Evolutionary conservation across 306 rosid species (phyloP).

Genomic region (Dryas drummondii): DNA sequence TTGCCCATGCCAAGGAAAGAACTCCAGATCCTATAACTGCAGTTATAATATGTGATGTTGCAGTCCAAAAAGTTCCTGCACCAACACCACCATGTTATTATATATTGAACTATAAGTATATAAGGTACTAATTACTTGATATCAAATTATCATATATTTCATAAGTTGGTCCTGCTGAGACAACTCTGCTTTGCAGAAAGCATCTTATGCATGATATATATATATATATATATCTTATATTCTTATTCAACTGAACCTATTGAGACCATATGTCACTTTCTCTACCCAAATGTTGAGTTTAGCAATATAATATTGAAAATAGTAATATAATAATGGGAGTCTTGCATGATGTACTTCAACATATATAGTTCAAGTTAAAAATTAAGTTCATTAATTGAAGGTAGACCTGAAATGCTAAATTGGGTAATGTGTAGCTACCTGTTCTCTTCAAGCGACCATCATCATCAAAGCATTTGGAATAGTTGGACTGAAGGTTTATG

Average conservation of each 20-base stretch:
- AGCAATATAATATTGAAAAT: not conserved
- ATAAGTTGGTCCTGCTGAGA: not conserved
- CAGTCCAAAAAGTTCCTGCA: conserved; percentile 75
- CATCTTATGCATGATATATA: no score
- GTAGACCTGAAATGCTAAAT: not conserved
- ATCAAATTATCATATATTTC: not conserved
- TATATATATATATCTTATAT: no score
- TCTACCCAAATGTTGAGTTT: not conserved
- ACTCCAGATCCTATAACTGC: conserved; percentile 83
- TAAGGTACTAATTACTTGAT: not conserved
- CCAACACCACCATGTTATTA: conserved; percentile 4
- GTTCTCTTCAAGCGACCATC: conserved; percentile 83
- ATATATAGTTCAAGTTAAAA: not conserved
- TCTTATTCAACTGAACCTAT: not conserved
- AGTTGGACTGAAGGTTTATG: conserved; percentile 44
- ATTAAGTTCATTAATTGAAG: not conserved
- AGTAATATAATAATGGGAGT: not conserved
- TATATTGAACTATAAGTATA: not conserved
- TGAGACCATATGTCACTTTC: not conserved
- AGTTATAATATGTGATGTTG: conserved; percentile 69
- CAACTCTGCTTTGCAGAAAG: no score
- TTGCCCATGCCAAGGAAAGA: conserved; percentile 75
- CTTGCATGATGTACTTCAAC: not conserved
- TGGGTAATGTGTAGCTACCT: conserved; percentile 28
- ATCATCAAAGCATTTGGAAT: conserved; percentile 67